Conservation (phyloP, 2,329 filamentous ascomycete species). For the Dactylella cylindrospora region DNA sequence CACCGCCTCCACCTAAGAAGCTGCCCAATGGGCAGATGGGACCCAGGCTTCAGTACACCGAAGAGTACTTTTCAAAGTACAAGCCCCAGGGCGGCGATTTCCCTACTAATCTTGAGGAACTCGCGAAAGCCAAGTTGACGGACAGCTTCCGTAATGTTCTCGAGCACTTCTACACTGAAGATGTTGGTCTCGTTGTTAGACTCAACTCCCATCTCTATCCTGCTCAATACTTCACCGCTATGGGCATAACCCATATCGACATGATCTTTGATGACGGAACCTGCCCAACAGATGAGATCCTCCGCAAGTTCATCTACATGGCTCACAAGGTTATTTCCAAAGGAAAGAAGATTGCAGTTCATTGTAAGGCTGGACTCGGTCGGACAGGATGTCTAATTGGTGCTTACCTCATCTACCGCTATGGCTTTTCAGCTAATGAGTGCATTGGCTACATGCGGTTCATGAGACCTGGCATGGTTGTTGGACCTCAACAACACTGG, state of each 20-base stretch:
- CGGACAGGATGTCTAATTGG: conserved; percentile 95
- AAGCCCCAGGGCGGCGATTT: conserved; percentile 42
- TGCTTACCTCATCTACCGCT: conserved; percentile 94
- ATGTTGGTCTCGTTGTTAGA: conserved; percentile 89
- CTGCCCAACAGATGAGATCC: conserved; percentile 83
- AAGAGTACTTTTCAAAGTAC: conserved; percentile 38
- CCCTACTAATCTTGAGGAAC: conserved; percentile 48
- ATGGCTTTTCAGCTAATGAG: conserved; percentile 96
- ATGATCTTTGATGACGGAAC: conserved; percentile 99
- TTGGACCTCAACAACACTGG: conserved; percentile 98
- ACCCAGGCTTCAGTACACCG: conserved; percentile 40
- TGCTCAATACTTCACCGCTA: conserved; percentile 91
- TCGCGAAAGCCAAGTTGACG: conserved; percentile 68
- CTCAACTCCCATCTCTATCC: conserved; percentile 96
- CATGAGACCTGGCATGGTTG: conserved; percentile 98
- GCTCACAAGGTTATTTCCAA: conserved; percentile 92
- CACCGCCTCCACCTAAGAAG: conserved; percentile 64
- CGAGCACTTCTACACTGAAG: conserved; percentile 79
- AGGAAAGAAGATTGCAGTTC: conserved; percentile 89
- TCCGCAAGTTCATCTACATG: conserved; percentile 90
- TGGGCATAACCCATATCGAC: conserved; percentile 93
- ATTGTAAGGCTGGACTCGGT: conserved; percentile 96
- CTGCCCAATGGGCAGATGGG: conserved; percentile 41
- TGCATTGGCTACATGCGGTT: conserved; percentile 98
- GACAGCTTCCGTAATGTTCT: conserved; percentile 85